Base-by-base conservation (phyloP, 2,329 filamentous ascomycete species). In the Diplocarpon rosae region DNA sequence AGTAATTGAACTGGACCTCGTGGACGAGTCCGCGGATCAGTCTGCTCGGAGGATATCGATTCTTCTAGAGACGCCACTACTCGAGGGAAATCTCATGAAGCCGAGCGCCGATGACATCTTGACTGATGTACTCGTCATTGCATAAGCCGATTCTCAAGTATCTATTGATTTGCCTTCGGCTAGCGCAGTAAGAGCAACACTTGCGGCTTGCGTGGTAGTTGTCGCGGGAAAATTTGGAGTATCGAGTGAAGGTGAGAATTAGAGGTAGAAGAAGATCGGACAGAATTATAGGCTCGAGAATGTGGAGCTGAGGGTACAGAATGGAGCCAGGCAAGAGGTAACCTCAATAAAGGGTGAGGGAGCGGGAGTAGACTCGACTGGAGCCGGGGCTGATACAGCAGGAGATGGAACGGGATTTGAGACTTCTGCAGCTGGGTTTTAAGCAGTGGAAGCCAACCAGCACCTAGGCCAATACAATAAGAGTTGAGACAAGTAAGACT, bases 131-230 rank as follows among this genome's bases (percentile, higher is more conserved):
- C 11, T 15, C 12, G 27, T 31, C n/a, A 10, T 37, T 15, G 36
- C 16, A 12, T 13, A 29, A 20, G 15, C 37, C 16, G 30, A 34
- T 44, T 13, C 24, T 15, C 35, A 39, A 33, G 16, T 30, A 32
- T 13, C 24, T n/a, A 10, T 12, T 14, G 30, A 32, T 10, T 5
- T 14, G n/a, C 3, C n/a, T 17, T 13, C 34, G 16, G 17, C 13
- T 5, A 36, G 39, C 20, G 36, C 28, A n/a, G 20, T 13, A 17
- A 38, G 31, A 39, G 38, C 43, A 17, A 31, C 33, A 45, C 33
- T 42, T 45, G 30, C 29, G 16, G 20, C 13, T 24, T 24, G 20
- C 20, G 7, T 4, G 20, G 20, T n/a, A n/a, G 8, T 30, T 30
- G 29, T 30, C 29, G 29, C 13, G 13, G 29, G 8, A 30, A 30